Conservation (phyloP, 805 yeast genomes). For the Teunomyces kruisii region DNA sequence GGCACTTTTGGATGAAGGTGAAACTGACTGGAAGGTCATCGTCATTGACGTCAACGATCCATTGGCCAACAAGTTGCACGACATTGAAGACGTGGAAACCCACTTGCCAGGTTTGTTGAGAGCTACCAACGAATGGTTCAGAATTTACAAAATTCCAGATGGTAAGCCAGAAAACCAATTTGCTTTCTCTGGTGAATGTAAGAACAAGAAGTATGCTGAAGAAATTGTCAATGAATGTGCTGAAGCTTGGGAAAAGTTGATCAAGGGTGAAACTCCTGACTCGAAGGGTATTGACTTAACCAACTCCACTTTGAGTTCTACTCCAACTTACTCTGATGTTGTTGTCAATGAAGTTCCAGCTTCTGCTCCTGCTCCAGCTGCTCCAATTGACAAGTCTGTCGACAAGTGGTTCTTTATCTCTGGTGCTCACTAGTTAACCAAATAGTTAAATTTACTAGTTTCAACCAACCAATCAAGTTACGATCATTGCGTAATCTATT, state of each 20-base stretch:
- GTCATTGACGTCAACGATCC: conserved; percentile 70
- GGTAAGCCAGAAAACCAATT: conserved; percentile 76
- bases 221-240: conserved; percentile 62
- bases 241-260: conserved; percentile 63
- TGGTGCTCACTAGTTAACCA: conserved; percentile 52
- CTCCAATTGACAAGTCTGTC: conserved; percentile 92
- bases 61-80: conserved; percentile 56
- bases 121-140: conserved; percentile 76
- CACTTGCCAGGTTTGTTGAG: conserved; percentile 70
- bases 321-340: conserved; percentile 50
- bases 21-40: conserved; percentile 91
- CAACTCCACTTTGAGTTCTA: conserved; percentile 66
- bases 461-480: background rate
- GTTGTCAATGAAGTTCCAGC: conserved; percentile 59
- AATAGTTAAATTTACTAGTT: background rate
- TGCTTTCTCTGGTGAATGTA: conserved; percentile 70
- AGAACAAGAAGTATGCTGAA: conserved; percentile 57
- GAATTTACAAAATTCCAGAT: conserved; percentile 78
- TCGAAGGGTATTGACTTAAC: conserved; percentile 65
- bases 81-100: conserved; percentile 64
- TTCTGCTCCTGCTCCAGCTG: conserved; percentile 73
- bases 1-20: conserved; percentile 89
- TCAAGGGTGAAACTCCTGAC: conserved; percentile 44
- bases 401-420: conserved; percentile 99
- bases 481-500: background rate